phyloP scores from a whole-genome alignment of 352 stramenopile genomes.

The Pythium dissotocum region DNA sequence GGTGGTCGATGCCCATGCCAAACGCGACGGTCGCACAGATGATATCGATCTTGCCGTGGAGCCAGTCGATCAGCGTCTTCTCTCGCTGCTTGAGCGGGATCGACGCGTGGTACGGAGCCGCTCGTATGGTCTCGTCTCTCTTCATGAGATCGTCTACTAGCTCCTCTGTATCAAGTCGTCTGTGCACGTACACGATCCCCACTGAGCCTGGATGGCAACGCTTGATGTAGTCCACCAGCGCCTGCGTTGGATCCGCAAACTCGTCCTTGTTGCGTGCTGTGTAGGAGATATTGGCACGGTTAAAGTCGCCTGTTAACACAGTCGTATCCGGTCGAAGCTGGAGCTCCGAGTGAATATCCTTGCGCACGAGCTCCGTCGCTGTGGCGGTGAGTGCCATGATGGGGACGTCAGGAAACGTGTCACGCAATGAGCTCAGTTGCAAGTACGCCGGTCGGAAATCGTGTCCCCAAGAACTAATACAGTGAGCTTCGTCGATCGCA shows the following conservation, averaged over 20 bases:
- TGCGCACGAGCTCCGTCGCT: constrained; percentile 62
- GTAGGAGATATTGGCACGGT: constrained; percentile 65
- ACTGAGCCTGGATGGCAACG: constrained; percentile 30
- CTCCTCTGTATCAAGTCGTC: constrained; percentile 51
- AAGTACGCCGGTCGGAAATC: constrained; percentile 86
- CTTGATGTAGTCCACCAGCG: constrained; percentile 41
- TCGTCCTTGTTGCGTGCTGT: constrained; percentile 44
- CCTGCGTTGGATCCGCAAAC: constrained; percentile 32
- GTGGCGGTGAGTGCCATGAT: constrained; percentile 92
- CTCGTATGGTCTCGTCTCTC: constrained; percentile 25
- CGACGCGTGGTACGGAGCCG: constrained; percentile 56
- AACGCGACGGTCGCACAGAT: constrained; percentile 94
- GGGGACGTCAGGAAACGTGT: constrained; percentile 31
- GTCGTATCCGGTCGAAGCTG: constrained; percentile 34
- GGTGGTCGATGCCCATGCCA: constrained; percentile 92
- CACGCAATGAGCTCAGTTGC: constrained; percentile 41
- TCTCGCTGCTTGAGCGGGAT: constrained; percentile 39
- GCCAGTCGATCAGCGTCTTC: constrained; percentile 48
- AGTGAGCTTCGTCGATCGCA: constrained; percentile 92
- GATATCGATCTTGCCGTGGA: constrained; percentile 54
- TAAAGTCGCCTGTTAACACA: constrained; percentile 51
- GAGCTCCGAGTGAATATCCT: constrained; percentile 52
- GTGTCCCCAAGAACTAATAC: constrained; percentile 89
- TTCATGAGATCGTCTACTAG: constrained; percentile 36
- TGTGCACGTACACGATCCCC: constrained; percentile 55